Conservation (phyloP, 352 stramenopile species). For the Plasmopara muralis region DNA sequence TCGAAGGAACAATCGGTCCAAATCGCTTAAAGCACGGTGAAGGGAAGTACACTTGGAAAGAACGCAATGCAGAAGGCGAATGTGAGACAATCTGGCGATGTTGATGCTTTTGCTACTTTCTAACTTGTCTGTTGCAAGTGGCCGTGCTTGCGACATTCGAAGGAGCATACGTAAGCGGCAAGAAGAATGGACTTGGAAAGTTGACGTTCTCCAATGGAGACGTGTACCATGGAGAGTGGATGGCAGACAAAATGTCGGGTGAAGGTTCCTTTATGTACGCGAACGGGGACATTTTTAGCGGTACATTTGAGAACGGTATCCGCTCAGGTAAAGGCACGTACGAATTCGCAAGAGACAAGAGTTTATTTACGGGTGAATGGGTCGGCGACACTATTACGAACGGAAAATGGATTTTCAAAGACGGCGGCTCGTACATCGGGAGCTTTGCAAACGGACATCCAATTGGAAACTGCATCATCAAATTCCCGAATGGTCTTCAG, state of each 20-base stretch:
- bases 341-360: conserved; percentile 80
- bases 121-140: conserved; percentile 23
- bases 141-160: conserved; percentile 78
- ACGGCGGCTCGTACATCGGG: conserved; percentile 74
- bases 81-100: conserved; percentile 12
- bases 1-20: conserved; percentile 78
- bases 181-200: conserved; percentile 83
- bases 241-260: conserved; percentile 76
- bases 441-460: conserved; percentile 82
- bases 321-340: conserved; percentile 86
- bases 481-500: conserved; percentile 80
- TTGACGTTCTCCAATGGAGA: conserved; percentile 90
- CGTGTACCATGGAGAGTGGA: conserved; percentile 87
- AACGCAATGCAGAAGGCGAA: conserved; percentile 62
- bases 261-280: conserved; percentile 89
- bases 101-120: background rate
- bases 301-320: conserved; percentile 71
- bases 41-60: conserved; percentile 86
- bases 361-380: conserved; percentile 83
- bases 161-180: conserved; percentile 80
- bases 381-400: conserved; percentile 78
- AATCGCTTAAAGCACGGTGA: conserved; percentile 79
- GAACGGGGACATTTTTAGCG: conserved; percentile 89
- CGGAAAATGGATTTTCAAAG: conserved; percentile 89
- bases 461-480: conserved; percentile 83